Base-by-base conservation (phyloP, 345 rosid genomes). In the Garcia nutans region DNA sequence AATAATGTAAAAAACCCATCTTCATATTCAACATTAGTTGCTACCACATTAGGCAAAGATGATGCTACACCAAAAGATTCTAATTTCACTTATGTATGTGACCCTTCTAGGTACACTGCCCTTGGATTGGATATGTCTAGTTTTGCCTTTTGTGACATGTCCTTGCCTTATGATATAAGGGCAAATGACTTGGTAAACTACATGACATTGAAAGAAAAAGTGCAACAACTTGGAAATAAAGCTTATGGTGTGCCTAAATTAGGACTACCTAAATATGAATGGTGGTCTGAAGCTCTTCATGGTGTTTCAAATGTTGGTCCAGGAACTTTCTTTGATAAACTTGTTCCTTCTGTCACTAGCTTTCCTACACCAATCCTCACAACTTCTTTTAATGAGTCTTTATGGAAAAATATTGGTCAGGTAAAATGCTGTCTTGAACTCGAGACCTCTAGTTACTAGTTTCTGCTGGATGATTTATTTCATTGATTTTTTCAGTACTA, bases 201-300 rank as follows among this genome's bases (percentile, higher is more conserved):
- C 7, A 76, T 88, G 84, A 79, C 81, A 0, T 41, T 86, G 10
- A 2, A 17, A 0, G 89, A 86, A 67, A 86, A 88, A 61, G 85
- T 76, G 0, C 26, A 1, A 10, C 88, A 82, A 47, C 62, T 84
- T 0, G 87, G 86, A 10, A 9, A 84, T 54, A 69, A 0, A 7
- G 79, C 81, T 9, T 10, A 71, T 2, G 83, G 85, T 0, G 82
- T 86, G 10, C 68, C 76, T 0, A 72, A 87, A 59, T 20, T 86
- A 1, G 89, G 89, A 3, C 47, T 88, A 2, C 87, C 87, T 0
- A 11, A 20, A 54, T 86, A 88, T 26, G 65, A 76, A 76, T 88
- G 89, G 89, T 86, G 89, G 91, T 81, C 85, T 0, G 88, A 86
- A 77, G 91, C 86, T 5, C 75, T 86, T 0, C 89, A 86, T 9